These are phyloP conservation scores for Oryza coarctata DNA, from an alignment of 176 grass and related monocot genomes.

Conservation along the genomic window DNA sequence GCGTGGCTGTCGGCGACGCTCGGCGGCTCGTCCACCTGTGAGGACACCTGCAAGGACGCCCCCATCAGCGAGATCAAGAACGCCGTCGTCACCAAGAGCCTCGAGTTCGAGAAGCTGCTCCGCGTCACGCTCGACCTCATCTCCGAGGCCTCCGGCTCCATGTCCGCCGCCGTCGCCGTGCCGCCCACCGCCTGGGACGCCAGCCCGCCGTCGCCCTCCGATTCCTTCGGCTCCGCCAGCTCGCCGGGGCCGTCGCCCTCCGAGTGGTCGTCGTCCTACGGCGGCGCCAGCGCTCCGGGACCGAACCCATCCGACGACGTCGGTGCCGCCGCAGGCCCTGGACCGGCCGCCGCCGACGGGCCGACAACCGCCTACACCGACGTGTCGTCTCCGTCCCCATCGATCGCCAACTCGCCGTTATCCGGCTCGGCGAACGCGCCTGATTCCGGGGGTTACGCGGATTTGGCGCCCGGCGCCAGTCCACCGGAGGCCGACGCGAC, in stretches of 20 bases:
- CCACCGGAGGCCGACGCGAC: neutral
- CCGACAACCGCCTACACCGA: neutral
- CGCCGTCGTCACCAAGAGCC: slow-evolving; percentile 43
- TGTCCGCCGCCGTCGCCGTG: slow-evolving; percentile 9
- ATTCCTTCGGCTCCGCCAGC: neutral
- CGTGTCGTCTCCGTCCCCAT: neutral
- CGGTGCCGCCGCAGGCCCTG: neutral
- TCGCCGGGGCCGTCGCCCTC: neutral
- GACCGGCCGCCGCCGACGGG: neutral
- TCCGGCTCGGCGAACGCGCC: neutral
- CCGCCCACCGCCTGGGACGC: slow-evolving; percentile 15
- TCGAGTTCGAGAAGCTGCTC: slow-evolving; percentile 55
- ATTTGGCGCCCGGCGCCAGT: neutral
- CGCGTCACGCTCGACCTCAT: slow-evolving; percentile 55
- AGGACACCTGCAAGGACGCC: slow-evolving; percentile 44
- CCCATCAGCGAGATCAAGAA: slow-evolving; percentile 39
- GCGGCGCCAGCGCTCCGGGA: neutral
- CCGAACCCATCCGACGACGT: neutral
- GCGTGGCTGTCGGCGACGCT: slow-evolving; percentile 39
- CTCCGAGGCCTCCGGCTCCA: slow-evolving; percentile 9
- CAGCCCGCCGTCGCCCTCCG: neutral
- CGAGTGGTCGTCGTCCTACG: neutral
- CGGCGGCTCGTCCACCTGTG: slow-evolving; percentile 33
- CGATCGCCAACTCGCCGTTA: neutral
- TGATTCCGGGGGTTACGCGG: too few species aligned